phyloP scores from a whole-genome alignment of 225 moss, liverwort and hornwort genomes.

The Rhytidiadelphus loreus region DNA sequence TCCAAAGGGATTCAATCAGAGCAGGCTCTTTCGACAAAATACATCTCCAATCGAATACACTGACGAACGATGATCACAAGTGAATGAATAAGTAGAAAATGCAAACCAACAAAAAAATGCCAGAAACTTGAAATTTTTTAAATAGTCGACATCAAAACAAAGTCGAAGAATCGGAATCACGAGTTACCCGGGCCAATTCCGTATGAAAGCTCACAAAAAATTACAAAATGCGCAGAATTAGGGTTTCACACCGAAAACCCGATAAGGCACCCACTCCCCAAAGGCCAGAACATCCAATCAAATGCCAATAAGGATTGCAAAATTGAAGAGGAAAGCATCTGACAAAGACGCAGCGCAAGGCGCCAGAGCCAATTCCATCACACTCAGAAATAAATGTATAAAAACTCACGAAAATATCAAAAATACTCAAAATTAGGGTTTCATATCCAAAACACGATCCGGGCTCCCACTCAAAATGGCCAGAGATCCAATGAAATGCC shows the following conservation, averaged over 20 bases:
- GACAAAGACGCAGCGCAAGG: conserved; percentile 71
- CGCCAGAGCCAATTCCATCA: background rate
- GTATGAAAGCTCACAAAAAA: background rate
- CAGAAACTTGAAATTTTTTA: background rate
- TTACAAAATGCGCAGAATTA: too few relatives aligned
- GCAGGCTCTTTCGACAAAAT: background rate
- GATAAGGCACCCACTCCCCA: background rate
- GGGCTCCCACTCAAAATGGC: background rate
- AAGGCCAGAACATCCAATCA: background rate
- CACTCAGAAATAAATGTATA: background rate
- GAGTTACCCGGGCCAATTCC: background rate
- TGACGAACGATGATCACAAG: background rate
- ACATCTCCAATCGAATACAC: background rate
- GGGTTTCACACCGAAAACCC: background rate
- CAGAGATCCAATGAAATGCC: background rate
- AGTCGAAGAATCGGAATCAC: background rate
- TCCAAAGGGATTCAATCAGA: background rate
- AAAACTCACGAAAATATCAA: too few relatives aligned
- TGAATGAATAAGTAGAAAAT: background rate
- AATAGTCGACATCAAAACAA: background rate
- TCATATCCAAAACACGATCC: background rate
- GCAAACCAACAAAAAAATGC: background rate
- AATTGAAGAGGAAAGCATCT: conserved; percentile 2
- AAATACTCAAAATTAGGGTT: background rate
- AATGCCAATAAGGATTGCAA: background rate